Base-by-base conservation (phyloP, 192 early-diverging fungal genomes). In the Coemansia sp. region DNA sequence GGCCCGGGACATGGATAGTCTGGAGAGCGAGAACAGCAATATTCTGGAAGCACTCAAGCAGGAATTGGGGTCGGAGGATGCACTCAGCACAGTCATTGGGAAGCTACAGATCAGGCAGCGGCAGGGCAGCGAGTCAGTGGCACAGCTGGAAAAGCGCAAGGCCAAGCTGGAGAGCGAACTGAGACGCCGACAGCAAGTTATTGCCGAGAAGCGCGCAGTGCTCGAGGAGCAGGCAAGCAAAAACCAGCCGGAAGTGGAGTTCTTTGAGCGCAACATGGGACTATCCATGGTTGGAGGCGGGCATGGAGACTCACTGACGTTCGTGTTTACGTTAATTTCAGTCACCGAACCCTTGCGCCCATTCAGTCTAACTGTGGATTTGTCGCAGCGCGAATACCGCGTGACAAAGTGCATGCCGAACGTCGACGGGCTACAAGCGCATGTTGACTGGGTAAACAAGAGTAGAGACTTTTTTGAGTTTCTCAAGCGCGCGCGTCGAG, bases 401-500 rank as follows among this genome's bases (percentile, higher is more conserved):
- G 78, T 77, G 66, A 78, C 45, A 2, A 72, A 77, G 6, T 87
- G 84, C 66, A 51, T 56, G 8, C 87, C 85, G 3, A 37, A 19
- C 9, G 34, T 86, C 15, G 53, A 70, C 15, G 67, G 79, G 26
- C 37, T 86, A 17, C 42, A 65, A 4, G 48, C 54, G 4, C 68
- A 78, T 19, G 58, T 86, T 14, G 75, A 70, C 23, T 79, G 66
- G 56, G 54, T 90, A 26, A 87, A 88, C 60, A 49, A 49, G 19
- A 81, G 70, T 19, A 63, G 85, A 15, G 88, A 88, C 56, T 86
- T 90, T 57, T 86, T 81, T 65, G 75, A 72, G 1, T 90, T 90
- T 45, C 46, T 90, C 48, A 87, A 90, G 69, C 70, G 69, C 37
- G 77, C 84, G 36, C 82, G 88, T 5, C 62, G 63, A 31, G 78